phyloP scores from a whole-genome alignment of 352 stramenopile species.

The Pythium graminicola region DNA sequence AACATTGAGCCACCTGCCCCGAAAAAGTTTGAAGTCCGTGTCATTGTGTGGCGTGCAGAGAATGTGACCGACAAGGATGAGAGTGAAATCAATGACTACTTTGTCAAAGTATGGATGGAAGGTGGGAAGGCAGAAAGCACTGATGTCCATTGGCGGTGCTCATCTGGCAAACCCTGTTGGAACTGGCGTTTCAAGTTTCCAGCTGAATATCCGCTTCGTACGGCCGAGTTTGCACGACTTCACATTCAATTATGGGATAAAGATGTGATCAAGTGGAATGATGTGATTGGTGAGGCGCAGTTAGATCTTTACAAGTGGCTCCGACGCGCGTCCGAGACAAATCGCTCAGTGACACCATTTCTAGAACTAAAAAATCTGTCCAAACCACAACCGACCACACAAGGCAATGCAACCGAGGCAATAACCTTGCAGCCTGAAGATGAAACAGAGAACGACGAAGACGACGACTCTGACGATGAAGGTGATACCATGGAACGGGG shows the following conservation, averaged over 20 bases:
- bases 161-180: constrained; percentile 86
- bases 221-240: constrained; percentile 78
- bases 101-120: constrained; percentile 89
- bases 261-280: constrained; percentile 90
- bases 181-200: constrained; percentile 90
- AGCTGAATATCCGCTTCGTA: constrained; percentile 71
- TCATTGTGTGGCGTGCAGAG: constrained; percentile 87
- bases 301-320: constrained; percentile 85
- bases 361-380: constrained; percentile 43
- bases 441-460: constrained; percentile 11
- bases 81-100: constrained; percentile 89
- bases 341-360: constrained; percentile 54
- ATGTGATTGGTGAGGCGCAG: constrained; percentile 82
- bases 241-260: constrained; percentile 92
- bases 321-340: constrained; percentile 49
- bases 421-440: no score
- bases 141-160: constrained; percentile 89
- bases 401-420: no score
- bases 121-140: constrained; percentile 48
- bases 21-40: constrained; percentile 79
- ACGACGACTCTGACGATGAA: constrained; percentile 24
- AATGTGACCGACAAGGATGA: constrained; percentile 66
- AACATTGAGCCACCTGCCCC: constrained; percentile 57
- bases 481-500: constrained; percentile 23
- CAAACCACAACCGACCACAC: no score